Conservation (phyloP, 495 filamentous ascomycete species). For the Lasiosphaeriaceae sp. region DNA sequence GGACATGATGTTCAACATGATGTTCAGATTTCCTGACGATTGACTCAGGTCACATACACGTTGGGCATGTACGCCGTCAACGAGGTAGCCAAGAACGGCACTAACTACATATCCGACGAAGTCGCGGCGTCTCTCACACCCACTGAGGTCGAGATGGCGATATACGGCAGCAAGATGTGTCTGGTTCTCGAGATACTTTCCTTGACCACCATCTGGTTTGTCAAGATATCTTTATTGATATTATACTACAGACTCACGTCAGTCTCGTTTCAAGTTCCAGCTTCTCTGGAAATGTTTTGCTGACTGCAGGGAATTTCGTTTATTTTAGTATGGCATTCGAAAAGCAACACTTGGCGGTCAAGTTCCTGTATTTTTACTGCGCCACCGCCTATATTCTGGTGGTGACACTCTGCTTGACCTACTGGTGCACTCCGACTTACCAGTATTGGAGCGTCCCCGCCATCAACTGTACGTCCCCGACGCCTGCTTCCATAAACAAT, state of each 20-base stretch:
- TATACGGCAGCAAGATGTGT: constrained; percentile 44
- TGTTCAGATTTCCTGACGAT: too few species aligned
- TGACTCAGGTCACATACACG: constrained; percentile 7
- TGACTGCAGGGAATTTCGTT: too few species aligned
- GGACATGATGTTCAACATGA: too few species aligned
- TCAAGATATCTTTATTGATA: constrained; percentile 52
- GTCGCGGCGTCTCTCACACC: constrained; percentile 32
- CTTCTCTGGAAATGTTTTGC: too few species aligned
- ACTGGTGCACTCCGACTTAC: constrained; percentile 37
- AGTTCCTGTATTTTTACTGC: constrained; percentile 29
- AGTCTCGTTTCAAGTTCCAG: constrained; percentile 4
- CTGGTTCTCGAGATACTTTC: constrained; percentile 48
- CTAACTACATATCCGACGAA: constrained; percentile 40
- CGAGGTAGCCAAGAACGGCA: constrained; percentile 40
- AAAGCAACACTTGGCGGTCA: constrained; percentile 28
- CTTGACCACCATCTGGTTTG: constrained; percentile 44
- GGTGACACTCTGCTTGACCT: constrained; percentile 36
- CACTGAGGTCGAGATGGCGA: constrained; percentile 35
- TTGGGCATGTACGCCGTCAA: constrained; percentile 39
- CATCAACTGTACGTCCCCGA: background rate
- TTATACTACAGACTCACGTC: constrained; percentile 46
- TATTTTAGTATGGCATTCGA: constrained; percentile 17
- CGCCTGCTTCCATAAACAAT: too few species aligned
- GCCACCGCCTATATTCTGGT: constrained; percentile 35
- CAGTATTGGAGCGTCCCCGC: constrained; percentile 9